Base-by-base conservation (phyloP, 2,329 filamentous ascomycete species). In the Lizonia empirigonia region DNA sequence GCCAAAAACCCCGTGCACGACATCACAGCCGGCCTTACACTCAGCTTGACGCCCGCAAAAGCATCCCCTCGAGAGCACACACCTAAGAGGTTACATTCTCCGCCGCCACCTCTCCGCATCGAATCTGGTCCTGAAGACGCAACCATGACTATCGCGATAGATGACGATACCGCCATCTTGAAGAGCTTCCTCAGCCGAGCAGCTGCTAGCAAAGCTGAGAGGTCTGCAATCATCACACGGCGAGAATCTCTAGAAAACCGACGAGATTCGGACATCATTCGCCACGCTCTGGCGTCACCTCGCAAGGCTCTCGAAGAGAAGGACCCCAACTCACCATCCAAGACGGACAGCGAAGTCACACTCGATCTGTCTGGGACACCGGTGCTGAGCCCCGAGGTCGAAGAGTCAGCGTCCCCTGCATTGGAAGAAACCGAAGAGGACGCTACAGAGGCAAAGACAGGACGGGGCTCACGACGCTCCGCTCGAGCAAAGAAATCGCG, bases 141-240 rank as follows among this genome's bases (percentile, higher is more conserved):
- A 5, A 69, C 67, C 0, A 65, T 63, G 59, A 67, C 66, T 16
- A 58, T 74, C 49, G 53, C 72, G 60, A 38, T 80, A 55, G 65
- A 75, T 30, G 77, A 78, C 46, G 78, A 80, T 52, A 80, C 78
- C 7, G 78, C 77, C 1, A 62, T 79, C 13, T 65, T 81, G 5
- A 77, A 78, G 52, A 77, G 78, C 27, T 81, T 80, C 55, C 71
- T 81, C 33, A 77, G 67, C 15, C 76, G 77, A 7, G 77, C 77
- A n/a, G 76, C 74, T n/a, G 74, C 77, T 23, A 78, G 69, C 56
- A 80, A 77, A 58, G 67, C 74, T 15, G 68, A 64, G 46, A 74
- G 71, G 39, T 62, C 72, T 18, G 63, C 67, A 13, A 59, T 58
- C 9, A 67, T 70, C 15, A 62, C 62, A 22, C 74, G 73, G 33